phyloP scores from a whole-genome alignment of 2,329 filamentous ascomycete genomes.

The Daldinia sp. region DNA sequence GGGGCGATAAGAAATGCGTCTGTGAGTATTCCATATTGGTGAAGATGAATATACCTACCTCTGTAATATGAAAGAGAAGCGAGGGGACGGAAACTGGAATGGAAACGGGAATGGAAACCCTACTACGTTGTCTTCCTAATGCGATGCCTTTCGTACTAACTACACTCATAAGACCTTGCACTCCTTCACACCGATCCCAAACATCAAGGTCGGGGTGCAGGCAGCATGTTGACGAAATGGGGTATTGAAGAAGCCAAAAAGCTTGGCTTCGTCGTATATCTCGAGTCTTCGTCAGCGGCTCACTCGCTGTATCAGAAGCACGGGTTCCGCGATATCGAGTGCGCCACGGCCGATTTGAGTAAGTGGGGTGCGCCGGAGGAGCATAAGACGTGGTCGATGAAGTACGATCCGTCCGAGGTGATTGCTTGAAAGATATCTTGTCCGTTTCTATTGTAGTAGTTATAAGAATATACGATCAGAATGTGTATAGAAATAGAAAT shows the following conservation, averaged over 20 bases:
- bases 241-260: slow-evolving; percentile 49
- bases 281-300: slow-evolving; percentile 50
- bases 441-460: neutral
- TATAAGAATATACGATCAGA: neutral
- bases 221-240: slow-evolving; percentile 50
- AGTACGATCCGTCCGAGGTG: slow-evolving; percentile 30
- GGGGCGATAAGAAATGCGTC: slow-evolving; percentile 40
- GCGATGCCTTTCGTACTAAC: neutral
- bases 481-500: neutral
- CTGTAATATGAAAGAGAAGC: neutral
- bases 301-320: slow-evolving; percentile 50
- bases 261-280: slow-evolving; percentile 47
- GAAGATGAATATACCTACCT: neutral
- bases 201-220: slow-evolving; percentile 52
- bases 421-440: neutral
- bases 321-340: slow-evolving; percentile 50
- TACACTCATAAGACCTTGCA: slow-evolving; percentile 46
- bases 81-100: too few relatives aligned
- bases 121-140: neutral
- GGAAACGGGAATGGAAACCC: too few relatives aligned
- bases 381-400: slow-evolving; percentile 43
- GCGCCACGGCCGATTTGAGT: slow-evolving; percentile 42
- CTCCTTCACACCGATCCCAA: slow-evolving; percentile 53
- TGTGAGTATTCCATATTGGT: slow-evolving; percentile 39
- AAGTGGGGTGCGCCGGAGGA: slow-evolving; percentile 44